These are phyloP conservation scores for Coleophoma crateriformis DNA, from an alignment of 2,329 filamentous ascomycete species.

Conservation along the genomic window DNA sequence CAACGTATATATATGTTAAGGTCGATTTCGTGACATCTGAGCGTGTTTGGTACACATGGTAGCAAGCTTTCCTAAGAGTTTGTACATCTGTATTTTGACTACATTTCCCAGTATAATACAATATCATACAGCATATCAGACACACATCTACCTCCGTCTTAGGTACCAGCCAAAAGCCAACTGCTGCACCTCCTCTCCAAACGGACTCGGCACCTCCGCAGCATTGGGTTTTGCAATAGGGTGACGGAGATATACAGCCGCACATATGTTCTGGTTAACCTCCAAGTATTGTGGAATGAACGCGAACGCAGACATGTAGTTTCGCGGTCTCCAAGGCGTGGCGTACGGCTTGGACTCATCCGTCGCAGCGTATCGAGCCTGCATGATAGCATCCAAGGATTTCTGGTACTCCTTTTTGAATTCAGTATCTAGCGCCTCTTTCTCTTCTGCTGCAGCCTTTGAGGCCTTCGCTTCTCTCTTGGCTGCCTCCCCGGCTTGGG, in stretches of 20 bases:
- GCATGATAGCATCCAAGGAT: constrained; percentile 5
- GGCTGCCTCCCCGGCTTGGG: constrained; percentile 1
- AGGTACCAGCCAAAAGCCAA: constrained; percentile 94
- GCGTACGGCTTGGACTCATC: constrained; percentile 78
- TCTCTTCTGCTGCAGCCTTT: constrained; percentile 52
- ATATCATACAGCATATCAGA: background rate
- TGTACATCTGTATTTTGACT: background rate
- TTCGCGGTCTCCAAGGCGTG: constrained; percentile 83
- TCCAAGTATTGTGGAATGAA: constrained; percentile 95
- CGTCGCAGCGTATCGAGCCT: constrained; percentile 65
- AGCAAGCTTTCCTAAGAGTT: too few relatives aligned
- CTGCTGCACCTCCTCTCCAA: constrained; percentile 62
- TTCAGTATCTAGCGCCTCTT: constrained; percentile 37
- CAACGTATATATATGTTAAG: too few relatives aligned
- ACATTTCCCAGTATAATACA: background rate
- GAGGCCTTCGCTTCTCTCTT: constrained; percentile 30
- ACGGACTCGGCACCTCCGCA: constrained; percentile 83
- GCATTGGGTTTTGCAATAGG: constrained; percentile 79
- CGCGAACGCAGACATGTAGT: constrained; percentile 86
- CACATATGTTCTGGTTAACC: constrained; percentile 95
- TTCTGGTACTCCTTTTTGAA: constrained; percentile 23
- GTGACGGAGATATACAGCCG: constrained; percentile 90
- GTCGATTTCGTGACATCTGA: too few relatives aligned
- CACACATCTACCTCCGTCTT: constrained; percentile 26
- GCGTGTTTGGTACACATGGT: too few relatives aligned